Evolutionary conservation across 306 rosid genomes (phyloP).

Genomic region (Fragaria nilgerrensis): DNA sequence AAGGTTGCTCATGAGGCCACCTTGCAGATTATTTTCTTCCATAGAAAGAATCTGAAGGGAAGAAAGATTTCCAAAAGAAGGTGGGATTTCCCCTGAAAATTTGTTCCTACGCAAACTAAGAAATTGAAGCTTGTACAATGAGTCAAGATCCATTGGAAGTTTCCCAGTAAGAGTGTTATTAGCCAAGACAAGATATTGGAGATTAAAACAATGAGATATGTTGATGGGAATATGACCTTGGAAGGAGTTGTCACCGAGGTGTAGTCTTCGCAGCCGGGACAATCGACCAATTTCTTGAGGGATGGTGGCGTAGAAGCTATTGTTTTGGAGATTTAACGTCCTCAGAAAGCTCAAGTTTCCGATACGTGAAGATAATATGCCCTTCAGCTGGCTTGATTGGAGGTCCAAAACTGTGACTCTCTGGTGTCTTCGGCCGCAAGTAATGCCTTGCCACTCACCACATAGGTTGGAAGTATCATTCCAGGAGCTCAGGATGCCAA

Average conservation of each 20-base stretch:
- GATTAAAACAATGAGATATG: slow-evolving; percentile 9
- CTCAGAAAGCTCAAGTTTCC: slow-evolving; percentile 31
- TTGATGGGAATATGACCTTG: slow-evolving; percentile 18
- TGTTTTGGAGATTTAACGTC: slow-evolving; percentile 15
- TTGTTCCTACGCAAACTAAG: background rate
- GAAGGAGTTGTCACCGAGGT: slow-evolving; percentile 15
- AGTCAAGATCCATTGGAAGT: background rate
- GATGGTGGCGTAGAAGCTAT: slow-evolving; percentile 10
- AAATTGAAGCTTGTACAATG: slow-evolving; percentile 5
- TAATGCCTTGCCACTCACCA: slow-evolving; percentile 26
- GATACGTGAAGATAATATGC: slow-evolving; percentile 15
- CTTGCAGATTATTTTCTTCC: background rate
- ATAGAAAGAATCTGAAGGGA: background rate
- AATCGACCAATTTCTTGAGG: slow-evolving; percentile 29
- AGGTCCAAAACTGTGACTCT: slow-evolving; percentile 24
- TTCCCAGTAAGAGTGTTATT: background rate
- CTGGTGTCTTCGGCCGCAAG: slow-evolving; percentile 11
- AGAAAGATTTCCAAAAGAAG: slow-evolving; percentile 28
- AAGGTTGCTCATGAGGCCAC: background rate
- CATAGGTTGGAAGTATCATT: slow-evolving; percentile 32
- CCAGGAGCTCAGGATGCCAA: slow-evolving; percentile 24
- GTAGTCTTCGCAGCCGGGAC: slow-evolving; percentile 1
- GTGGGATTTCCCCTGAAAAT: slow-evolving; percentile 25
- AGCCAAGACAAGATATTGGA: background rate
- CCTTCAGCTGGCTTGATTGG: background rate